Evolutionary conservation across 257 asterid genomes (phyloP).

Genomic region (Nemophila menziesii): DNA sequence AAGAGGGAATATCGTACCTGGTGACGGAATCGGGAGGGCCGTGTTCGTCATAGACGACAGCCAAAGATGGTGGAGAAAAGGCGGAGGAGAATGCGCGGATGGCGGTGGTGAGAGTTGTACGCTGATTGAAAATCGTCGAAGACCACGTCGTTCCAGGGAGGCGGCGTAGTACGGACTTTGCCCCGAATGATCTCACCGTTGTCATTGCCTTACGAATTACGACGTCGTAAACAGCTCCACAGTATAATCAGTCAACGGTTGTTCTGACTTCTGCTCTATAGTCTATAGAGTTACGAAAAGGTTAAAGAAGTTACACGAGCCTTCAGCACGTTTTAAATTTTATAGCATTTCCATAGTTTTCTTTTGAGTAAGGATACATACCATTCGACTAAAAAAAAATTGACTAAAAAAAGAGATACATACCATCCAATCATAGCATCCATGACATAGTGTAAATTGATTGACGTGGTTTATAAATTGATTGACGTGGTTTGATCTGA

Average conservation of each 20-base stretch:
- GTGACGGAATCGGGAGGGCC: constrained; percentile 80
- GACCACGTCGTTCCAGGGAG: constrained; percentile 16
- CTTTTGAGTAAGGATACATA: too few relatives aligned
- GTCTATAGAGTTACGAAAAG: too few relatives aligned
- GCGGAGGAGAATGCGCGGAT: constrained; percentile 46
- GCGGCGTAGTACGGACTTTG: constrained; percentile 15
- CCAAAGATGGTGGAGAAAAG: constrained; percentile 78
- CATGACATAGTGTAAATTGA: too few relatives aligned
- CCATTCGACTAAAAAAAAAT: too few relatives aligned
- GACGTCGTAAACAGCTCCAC: not conserved
- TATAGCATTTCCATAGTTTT: too few relatives aligned
- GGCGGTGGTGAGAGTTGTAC: constrained; percentile 5
- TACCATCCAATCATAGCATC: too few relatives aligned
- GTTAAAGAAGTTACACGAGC: not conserved
- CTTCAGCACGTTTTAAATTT: not conserved
- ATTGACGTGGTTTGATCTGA: too few relatives aligned
- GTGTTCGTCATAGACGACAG: constrained; percentile 72
- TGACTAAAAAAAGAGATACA: too few relatives aligned
- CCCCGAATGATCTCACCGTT: constrained; percentile 21
- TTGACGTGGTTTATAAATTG: too few relatives aligned
- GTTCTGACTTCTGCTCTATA: not conserved
- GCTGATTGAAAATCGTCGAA: constrained; percentile 7
- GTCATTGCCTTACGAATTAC: constrained; percentile 22
- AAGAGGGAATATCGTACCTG: constrained; percentile 6
- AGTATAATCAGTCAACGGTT: too few relatives aligned